Evolutionary conservation across 2,329 filamentous ascomycete species (phyloP).

Genomic region (Penicillium verrucosum): DNA sequence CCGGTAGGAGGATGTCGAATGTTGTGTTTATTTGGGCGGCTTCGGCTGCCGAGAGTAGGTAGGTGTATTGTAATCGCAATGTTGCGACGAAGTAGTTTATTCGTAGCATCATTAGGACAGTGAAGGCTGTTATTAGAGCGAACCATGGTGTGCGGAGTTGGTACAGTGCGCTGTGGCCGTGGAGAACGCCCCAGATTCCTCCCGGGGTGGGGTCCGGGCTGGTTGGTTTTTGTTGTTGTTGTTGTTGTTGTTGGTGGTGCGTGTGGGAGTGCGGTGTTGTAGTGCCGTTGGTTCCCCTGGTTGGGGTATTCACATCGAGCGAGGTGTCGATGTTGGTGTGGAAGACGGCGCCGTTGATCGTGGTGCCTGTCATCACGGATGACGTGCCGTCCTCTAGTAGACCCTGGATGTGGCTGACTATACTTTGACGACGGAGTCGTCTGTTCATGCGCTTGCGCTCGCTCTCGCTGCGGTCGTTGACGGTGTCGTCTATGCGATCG

Average conservation of each 20-base stretch:
- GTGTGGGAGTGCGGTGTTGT: slow-evolving; percentile 37
- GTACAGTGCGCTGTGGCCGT: slow-evolving; percentile 64
- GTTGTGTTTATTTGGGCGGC: slow-evolving; percentile 73
- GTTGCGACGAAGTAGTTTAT: slow-evolving; percentile 96
- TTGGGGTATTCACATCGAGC: not conserved
- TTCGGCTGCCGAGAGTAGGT: slow-evolving; percentile 61
- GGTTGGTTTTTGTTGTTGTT: not conserved
- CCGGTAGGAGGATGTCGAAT: slow-evolving; percentile 80
- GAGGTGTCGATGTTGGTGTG: slow-evolving; percentile 3
- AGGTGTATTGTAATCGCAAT: slow-evolving; percentile 75
- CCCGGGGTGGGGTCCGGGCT: slow-evolving; percentile 44
- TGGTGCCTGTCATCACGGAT: slow-evolving; percentile 1
- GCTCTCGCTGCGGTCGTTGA: slow-evolving; percentile 48
- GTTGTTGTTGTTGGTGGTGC: not conserved
- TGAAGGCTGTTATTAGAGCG: slow-evolving; percentile 81
- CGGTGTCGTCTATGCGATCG: slow-evolving; percentile 56
- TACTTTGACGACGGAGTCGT: slow-evolving; percentile 58
- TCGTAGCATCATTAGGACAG: slow-evolving; percentile 70
- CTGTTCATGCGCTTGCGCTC: slow-evolving; percentile 53
- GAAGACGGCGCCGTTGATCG: slow-evolving; percentile 20
- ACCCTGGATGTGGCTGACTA: slow-evolving; percentile 68
- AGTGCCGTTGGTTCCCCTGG: not conserved
- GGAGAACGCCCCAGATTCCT: slow-evolving; percentile 84
- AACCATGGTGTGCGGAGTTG: slow-evolving; percentile 84
- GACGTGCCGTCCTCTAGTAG: slow-evolving; percentile 57